Evolutionary conservation across 2,329 filamentous ascomycete species (phyloP).

Genomic region (Plenodomus biglobosus): DNA sequence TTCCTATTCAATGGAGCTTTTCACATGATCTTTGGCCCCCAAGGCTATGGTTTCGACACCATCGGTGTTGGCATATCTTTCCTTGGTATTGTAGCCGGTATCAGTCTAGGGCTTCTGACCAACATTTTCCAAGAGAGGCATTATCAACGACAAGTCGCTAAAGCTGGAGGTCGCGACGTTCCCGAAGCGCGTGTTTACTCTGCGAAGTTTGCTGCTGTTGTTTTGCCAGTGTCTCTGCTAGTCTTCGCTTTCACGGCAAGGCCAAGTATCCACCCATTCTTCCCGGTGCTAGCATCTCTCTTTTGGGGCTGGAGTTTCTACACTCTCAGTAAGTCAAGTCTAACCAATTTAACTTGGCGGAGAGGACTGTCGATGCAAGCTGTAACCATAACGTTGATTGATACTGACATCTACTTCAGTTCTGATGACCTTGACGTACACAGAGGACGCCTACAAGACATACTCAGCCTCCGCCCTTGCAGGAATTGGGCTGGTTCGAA

Average conservation of each 20-base stretch:
- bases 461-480: slow-evolving; percentile 49
- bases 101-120: slow-evolving; percentile 48
- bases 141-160: slow-evolving; percentile 43
- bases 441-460: slow-evolving; percentile 53
- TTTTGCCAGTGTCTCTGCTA: slow-evolving; percentile 39
- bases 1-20: slow-evolving; percentile 56
- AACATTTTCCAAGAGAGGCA: slow-evolving; percentile 51
- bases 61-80: slow-evolving; percentile 48
- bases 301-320: slow-evolving; percentile 57
- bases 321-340: slow-evolving; percentile 42
- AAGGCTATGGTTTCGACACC: slow-evolving; percentile 47
- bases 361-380: background rate
- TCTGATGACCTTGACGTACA: slow-evolving; percentile 54
- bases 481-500: slow-evolving; percentile 45
- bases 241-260: slow-evolving; percentile 42
- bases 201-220: slow-evolving; percentile 46
- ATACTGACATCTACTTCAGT: slow-evolving; percentile 21
- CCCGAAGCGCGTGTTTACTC: slow-evolving; percentile 50
- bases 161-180: slow-evolving; percentile 37
- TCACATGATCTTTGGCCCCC: slow-evolving; percentile 51
- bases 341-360: background rate
- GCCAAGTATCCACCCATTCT: slow-evolving; percentile 39
- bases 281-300: slow-evolving; percentile 53
- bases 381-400: background rate
- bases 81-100: slow-evolving; percentile 45